Evolutionary conservation across 306 rosid species (phyloP).

Genomic region (Chamaecrista fasciculata): DNA sequence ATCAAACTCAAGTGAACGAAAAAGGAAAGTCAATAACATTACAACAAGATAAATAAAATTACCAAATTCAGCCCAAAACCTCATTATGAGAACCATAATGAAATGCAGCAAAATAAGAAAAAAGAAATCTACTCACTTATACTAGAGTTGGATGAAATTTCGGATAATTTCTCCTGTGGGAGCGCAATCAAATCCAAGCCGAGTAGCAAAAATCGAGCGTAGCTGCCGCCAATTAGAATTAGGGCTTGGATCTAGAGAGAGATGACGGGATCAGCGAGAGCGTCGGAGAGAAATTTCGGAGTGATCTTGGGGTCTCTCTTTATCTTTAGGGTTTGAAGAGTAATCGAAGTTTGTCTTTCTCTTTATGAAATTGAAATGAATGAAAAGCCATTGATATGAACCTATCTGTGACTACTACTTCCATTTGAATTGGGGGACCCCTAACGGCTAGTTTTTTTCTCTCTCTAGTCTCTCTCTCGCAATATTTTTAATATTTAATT

Average conservation of each 20-base stretch:
- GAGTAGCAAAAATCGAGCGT: not conserved
- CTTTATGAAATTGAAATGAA: slow-evolving; percentile 27
- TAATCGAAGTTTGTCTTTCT: slow-evolving; percentile 18
- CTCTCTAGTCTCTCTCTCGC: not conserved
- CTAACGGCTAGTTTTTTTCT: slow-evolving; percentile 83
- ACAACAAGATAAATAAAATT: not conserved
- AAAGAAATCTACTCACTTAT: slow-evolving; percentile 37
- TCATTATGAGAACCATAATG: not conserved
- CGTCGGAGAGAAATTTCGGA: not conserved
- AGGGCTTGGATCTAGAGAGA: slow-evolving; percentile 20
- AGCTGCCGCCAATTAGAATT: slow-evolving; percentile 34
- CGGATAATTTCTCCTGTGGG: slow-evolving; percentile 10
- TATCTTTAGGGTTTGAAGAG: slow-evolving; percentile 16
- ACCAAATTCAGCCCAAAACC: slow-evolving; percentile 19
- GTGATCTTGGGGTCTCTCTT: not conserved
- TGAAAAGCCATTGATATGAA: slow-evolving; percentile 24
- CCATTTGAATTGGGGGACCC: slow-evolving; percentile 50
- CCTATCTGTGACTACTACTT: slow-evolving; percentile 32
- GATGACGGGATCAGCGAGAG: slow-evolving; percentile 14
- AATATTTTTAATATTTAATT: not conserved
- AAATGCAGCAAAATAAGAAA: slow-evolving; percentile 19
- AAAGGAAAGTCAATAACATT: slow-evolving; percentile 20
- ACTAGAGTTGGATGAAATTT: slow-evolving; percentile 4
- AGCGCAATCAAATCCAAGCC: slow-evolving; percentile 18
- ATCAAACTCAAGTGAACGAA: slow-evolving; percentile 16